Conservation (phyloP, 306 rosid genomes). For the Geum urbanum region DNA sequence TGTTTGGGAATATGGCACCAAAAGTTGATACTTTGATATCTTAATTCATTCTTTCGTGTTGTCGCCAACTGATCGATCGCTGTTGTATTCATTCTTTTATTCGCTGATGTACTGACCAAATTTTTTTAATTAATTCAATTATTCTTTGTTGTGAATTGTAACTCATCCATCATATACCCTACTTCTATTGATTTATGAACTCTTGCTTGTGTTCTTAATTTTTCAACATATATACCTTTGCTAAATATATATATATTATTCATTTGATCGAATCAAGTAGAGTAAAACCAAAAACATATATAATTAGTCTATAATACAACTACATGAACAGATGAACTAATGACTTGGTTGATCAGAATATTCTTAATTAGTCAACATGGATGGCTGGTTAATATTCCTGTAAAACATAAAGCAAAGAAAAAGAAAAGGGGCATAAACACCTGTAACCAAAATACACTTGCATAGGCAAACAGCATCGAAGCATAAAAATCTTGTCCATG, state of each 20-base stretch:
- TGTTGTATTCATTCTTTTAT: slow-evolving; percentile 7
- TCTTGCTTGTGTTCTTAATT: not conserved
- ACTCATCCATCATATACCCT: not conserved
- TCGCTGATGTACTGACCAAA: slow-evolving; percentile 1
- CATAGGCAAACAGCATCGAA: too few species aligned
- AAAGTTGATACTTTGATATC: slow-evolving; percentile 37
- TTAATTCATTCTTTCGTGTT: not conserved
- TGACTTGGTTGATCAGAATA: too few species aligned
- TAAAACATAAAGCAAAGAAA: too few species aligned
- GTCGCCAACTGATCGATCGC: not conserved
- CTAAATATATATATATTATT: not conserved
- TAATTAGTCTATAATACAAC: too few species aligned
- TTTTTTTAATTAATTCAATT: not conserved
- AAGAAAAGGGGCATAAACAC: too few species aligned
- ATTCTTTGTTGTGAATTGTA: not conserved
- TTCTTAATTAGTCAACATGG: too few species aligned
- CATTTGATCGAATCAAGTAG: too few species aligned
- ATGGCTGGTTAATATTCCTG: too few species aligned
- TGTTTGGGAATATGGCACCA: slow-evolving; percentile 59
- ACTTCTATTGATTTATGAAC: not conserved
- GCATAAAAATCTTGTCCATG: too few species aligned
- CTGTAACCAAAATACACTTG: too few species aligned
- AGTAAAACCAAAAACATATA: too few species aligned
- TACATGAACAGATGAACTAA: too few species aligned
- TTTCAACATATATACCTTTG: not conserved